Evolutionary conservation across 1,139 yeast genomes (phyloP), one percentile per base, ranked within the genome.

Genomic region (Candida dubliniensis): DNA sequence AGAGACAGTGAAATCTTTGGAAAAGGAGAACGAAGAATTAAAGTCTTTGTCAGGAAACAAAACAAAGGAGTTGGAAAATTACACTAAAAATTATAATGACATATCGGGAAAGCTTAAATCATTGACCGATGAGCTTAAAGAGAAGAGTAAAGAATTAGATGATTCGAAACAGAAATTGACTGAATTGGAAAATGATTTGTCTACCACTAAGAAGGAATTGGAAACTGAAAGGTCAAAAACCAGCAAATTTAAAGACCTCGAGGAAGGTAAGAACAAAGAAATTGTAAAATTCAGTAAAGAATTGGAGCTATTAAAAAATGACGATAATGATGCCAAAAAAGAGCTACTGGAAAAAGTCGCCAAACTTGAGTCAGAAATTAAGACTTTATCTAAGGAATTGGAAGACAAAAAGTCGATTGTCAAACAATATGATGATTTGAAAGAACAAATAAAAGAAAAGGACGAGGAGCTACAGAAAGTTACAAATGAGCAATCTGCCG

Each of bases 211-310:
- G n/a, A 42, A 44, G 15, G 49, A 51, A 8, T 29, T 49, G 23
- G 47, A 46, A 15, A 27, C 31, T 8, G 37, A 26, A 7, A 30
- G 27, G 3, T 37, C 25, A 13, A 42, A 40, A 15, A 41, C 40
- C 14, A 32, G 33, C 2, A 38, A 41, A 10, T 32, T 39, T 8
- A 40, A 37, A 12, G 36, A 25, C 4, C 23, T 34, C 8, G 34
- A 50, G 6, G 30, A 44, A 15, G 39, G 35, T 9, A 46, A 44
- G 24, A 10, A 30, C 10, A 15, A 29, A 12, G 49, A 44, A 34
- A 37, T 41, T 36, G 26, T 57, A 2, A 48, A 43, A 31, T 51
- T 71, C 15, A 71, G 67, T 44, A 67, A 57, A 26, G 38, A 30
- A 7, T 26, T 42, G 13, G 36, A 34, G 31, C 36, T 36, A 11